Conservation (phyloP, 2,329 filamentous ascomycete species). For the Diplodia mutila region DNA sequence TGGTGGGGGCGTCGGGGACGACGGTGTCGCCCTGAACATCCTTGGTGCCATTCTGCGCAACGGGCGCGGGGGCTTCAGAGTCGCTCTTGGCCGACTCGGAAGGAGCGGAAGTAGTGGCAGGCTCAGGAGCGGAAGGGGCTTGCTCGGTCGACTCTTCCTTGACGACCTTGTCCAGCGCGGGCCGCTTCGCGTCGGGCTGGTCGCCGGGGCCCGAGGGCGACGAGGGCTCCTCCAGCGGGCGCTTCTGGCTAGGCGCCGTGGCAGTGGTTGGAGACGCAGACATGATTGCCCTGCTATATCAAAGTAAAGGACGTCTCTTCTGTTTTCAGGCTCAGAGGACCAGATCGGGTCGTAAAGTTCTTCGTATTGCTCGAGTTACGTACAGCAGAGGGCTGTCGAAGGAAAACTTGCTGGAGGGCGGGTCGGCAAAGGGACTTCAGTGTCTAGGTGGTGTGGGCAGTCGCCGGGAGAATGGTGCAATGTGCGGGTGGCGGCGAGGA, state of each 20-base stretch:
- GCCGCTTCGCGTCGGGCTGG: conserved; percentile 95
- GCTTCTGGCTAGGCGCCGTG: conserved; percentile 73
- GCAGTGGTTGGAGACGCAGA: conserved; percentile 52
- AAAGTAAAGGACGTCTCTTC: conserved; percentile 29
- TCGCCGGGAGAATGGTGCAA: conserved; percentile 22
- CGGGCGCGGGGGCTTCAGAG: conserved; percentile 8
- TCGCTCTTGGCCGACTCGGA: conserved; percentile 30
- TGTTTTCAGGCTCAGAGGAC: conserved; percentile 38
- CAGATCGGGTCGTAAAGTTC: conserved; percentile 22
- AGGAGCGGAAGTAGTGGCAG: conserved; percentile 45
- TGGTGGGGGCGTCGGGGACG: conserved; percentile 65
- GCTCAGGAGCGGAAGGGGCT: conserved; percentile 22
- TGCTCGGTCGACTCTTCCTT: conserved; percentile 53
- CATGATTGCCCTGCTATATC: conserved; percentile 37
- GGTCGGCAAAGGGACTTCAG: conserved; percentile 28
- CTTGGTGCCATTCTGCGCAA: conserved; percentile 50
- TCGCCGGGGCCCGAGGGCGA: conserved; percentile 90
- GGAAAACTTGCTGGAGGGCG: conserved; percentile 75
- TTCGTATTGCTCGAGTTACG: conserved; percentile 53
- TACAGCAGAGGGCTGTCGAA: conserved; percentile 77
- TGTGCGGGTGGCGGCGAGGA: conserved; percentile 35
- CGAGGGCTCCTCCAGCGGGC: conserved; percentile 94
- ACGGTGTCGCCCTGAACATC: conserved; percentile 71
- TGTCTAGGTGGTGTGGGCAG: conserved; percentile 33
- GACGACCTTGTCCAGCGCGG: conserved; percentile 88